Evolutionary conservation across 2,329 filamentous ascomycete species (phyloP).

Genomic region (Madurella fahalii): DNA sequence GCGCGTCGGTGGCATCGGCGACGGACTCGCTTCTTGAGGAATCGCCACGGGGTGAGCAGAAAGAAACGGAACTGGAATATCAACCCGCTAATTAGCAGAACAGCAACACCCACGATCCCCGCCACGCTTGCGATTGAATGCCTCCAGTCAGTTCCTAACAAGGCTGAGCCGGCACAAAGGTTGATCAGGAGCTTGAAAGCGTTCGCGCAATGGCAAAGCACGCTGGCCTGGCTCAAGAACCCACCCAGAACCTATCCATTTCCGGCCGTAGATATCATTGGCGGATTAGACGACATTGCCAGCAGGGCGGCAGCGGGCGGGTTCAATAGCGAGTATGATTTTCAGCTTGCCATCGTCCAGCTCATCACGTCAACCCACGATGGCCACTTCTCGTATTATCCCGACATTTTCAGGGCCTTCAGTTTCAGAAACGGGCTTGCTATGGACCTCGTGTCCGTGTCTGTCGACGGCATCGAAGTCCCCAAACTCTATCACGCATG

Average conservation of each 20-base stretch:
- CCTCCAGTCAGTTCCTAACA: slow-evolving; percentile 38
- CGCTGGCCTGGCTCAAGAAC: slow-evolving; percentile 44
- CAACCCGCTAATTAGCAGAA: neutral
- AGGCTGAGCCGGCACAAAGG: slow-evolving; percentile 32
- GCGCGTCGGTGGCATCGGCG: too few species aligned
- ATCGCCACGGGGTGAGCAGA: too few species aligned
- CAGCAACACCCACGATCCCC: slow-evolving; percentile 32
- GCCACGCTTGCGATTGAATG: slow-evolving; percentile 37
- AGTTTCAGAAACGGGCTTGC: slow-evolving; percentile 36
- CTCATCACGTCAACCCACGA: slow-evolving; percentile 56
- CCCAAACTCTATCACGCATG: slow-evolving; percentile 54
- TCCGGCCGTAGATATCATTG: slow-evolving; percentile 45
- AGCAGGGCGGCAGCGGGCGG: slow-evolving; percentile 37
- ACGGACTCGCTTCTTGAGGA: too few species aligned
- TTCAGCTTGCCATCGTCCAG: slow-evolving; percentile 51
- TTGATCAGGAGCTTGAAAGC: slow-evolving; percentile 37
- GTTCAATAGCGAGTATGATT: slow-evolving; percentile 52
- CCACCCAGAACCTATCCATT: slow-evolving; percentile 50
- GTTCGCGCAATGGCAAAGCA: slow-evolving; percentile 47
- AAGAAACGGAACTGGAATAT: too few species aligned
- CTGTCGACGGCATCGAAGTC: slow-evolving; percentile 52
- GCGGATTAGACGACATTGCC: slow-evolving; percentile 42
- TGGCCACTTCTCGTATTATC: slow-evolving; percentile 57
- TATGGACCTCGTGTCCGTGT: slow-evolving; percentile 53
- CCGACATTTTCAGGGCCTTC: slow-evolving; percentile 52